phyloP scores from a whole-genome alignment of 441 rosid genomes.

The Arabidopsis hybrid region DNA sequence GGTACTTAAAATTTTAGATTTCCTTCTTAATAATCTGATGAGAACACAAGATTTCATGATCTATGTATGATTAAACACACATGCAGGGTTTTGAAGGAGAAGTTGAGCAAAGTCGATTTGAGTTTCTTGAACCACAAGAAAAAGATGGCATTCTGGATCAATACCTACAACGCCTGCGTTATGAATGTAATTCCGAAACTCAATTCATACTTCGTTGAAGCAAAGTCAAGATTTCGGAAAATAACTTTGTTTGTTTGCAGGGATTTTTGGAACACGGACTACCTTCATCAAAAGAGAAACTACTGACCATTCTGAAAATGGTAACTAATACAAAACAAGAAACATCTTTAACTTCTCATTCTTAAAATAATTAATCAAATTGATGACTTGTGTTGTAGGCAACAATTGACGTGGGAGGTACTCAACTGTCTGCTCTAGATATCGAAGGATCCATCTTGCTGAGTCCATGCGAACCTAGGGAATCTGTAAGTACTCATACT shows the following conservation, averaged over 20 bases:
- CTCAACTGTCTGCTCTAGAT: constrained; percentile 79
- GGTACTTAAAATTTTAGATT: constrained; percentile 44
- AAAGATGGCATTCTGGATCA: constrained; percentile 95
- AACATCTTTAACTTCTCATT: neutral
- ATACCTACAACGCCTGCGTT: constrained; percentile 85
- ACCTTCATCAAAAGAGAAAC: constrained; percentile 81
- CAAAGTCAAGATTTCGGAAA: neutral
- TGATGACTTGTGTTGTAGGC: constrained; percentile 59
- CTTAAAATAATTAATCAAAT: neutral
- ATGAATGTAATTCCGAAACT: constrained; percentile 81
- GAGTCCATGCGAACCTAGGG: constrained; percentile 66
- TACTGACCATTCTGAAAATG: constrained; percentile 75
- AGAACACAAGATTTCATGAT: neutral
- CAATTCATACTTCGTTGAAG: neutral
- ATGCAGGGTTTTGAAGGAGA: constrained; percentile 65
- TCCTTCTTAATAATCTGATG: neutral
- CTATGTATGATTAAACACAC: constrained; percentile 18
- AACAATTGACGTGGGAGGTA: constrained; percentile 82
- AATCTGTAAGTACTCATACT: constrained; percentile 53
- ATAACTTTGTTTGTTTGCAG: constrained; percentile 45
- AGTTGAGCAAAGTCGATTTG: constrained; percentile 69
- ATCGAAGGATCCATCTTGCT: constrained; percentile 88
- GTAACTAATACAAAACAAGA: constrained; percentile 41
- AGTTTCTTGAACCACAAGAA: constrained; percentile 86
- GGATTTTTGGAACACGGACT: constrained; percentile 88